Percentiles rank a stretch among this genome's conserved stretches.
phyloP scores from a whole-genome alignment of 192 early-diverging fungal species.

The Coemansia sp. region DNA sequence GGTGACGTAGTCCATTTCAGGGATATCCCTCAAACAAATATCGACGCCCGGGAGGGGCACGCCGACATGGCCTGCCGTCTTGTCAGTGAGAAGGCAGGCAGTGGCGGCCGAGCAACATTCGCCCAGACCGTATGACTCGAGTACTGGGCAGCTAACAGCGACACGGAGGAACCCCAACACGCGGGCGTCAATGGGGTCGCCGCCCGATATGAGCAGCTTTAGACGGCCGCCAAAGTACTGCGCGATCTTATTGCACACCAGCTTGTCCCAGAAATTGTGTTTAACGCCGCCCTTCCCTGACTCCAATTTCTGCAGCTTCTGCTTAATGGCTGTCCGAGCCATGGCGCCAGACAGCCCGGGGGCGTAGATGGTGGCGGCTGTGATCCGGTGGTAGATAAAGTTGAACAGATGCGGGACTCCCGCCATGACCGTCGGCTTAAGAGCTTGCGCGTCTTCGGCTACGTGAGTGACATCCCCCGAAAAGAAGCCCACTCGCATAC shows the following conservation, averaged over 20 bases:
- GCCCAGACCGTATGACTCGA: slow-evolving; percentile 56
- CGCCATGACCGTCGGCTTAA: slow-evolving; percentile 83
- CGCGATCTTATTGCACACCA: slow-evolving; percentile 81
- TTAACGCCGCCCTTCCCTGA: slow-evolving; percentile 55
- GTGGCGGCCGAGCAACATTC: slow-evolving; percentile 29
- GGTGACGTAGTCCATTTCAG: slow-evolving; percentile 80
- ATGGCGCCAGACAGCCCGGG: slow-evolving; percentile 62
- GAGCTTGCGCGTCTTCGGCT: slow-evolving; percentile 77
- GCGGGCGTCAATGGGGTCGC: slow-evolving; percentile 62
- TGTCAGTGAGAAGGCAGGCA: slow-evolving; percentile 33
- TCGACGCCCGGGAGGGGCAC: slow-evolving; percentile 71
- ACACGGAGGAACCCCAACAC: slow-evolving; percentile 65
- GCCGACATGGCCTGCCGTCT: slow-evolving; percentile 67
- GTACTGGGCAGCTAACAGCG: slow-evolving; percentile 57
- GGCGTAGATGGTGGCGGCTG: slow-evolving; percentile 52
- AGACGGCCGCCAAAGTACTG: slow-evolving; percentile 73
- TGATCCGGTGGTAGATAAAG: slow-evolving; percentile 80
- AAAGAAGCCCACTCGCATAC: slow-evolving; percentile 75
- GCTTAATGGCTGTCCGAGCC: slow-evolving; percentile 58
- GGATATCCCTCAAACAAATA: slow-evolving; percentile 85
- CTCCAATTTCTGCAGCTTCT: slow-evolving; percentile 58
- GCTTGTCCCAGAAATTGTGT: slow-evolving; percentile 77
- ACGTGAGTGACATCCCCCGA: slow-evolving; percentile 60
- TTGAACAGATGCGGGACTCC: slow-evolving; percentile 91
- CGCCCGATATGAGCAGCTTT: slow-evolving; percentile 59